Conservation (phyloP, 305 asterid genomes). For the Fraxinus greggii region DNA sequence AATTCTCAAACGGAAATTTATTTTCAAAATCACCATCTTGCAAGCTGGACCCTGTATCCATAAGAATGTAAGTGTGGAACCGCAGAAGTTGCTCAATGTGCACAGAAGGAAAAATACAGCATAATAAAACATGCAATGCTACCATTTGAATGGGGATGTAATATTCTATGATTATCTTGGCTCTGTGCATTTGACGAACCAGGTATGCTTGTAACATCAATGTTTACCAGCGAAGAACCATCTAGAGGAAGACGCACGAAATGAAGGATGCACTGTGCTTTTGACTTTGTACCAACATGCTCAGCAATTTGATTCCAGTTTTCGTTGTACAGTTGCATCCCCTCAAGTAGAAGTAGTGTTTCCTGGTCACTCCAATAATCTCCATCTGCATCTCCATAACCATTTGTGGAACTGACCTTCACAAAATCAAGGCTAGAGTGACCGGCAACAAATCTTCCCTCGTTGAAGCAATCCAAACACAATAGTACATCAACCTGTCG, state of each 20-base stretch:
- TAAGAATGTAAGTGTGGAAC: constrained; percentile 23
- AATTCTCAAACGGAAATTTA: constrained; percentile 64
- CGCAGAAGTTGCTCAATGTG: constrained; percentile 6
- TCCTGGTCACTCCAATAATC: constrained; percentile 94
- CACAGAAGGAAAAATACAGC: constrained; percentile 5
- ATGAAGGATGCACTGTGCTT: constrained; percentile 91
- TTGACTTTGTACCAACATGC: constrained; percentile 90
- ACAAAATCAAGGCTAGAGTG: constrained; percentile 90
- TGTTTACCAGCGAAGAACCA: constrained; percentile 50
- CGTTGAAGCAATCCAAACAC: constrained; percentile 84
- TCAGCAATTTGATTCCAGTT: constrained; percentile 93
- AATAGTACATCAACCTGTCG: constrained; percentile 68
- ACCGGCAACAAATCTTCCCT: constrained; percentile 84
- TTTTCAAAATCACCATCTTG: constrained; percentile 48
- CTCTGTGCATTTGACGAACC: constrained; percentile 41
- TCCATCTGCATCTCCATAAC: constrained; percentile 69
- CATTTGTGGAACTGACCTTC: constrained; percentile 60
- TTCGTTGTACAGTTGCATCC: constrained; percentile 73
- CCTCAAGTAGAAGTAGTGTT: constrained; percentile 81
- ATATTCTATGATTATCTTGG: constrained; percentile 40
- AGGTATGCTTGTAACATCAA: constrained; percentile 67
- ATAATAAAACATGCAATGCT: constrained; percentile 36
- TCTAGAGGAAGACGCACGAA: constrained; percentile 85
- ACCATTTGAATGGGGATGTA: constrained; percentile 58
- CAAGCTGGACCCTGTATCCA: constrained; percentile 49